phyloP scores from a whole-genome alignment of 169 alveolate genomes.

The Eimeria brunetti region DNA sequence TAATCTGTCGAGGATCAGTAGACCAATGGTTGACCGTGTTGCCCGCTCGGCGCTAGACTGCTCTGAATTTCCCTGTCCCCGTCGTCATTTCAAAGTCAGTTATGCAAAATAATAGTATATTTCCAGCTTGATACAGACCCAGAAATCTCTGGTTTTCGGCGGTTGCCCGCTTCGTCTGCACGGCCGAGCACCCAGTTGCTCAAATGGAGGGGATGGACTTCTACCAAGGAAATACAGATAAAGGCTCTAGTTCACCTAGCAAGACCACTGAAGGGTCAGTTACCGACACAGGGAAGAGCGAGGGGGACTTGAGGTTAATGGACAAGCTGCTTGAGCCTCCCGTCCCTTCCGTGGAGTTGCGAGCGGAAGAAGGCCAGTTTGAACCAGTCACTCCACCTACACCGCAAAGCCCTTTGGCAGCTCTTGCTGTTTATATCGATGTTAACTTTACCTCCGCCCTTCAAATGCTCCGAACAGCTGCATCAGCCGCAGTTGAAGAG shows the following conservation, averaged over 20 bases:
- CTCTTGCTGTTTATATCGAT: slow-evolving; percentile 55
- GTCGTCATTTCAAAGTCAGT: background rate
- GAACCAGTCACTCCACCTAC: slow-evolving; percentile 29
- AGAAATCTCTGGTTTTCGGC: background rate
- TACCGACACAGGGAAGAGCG: background rate
- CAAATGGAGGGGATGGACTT: slow-evolving; percentile 7
- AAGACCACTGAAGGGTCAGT: slow-evolving; percentile 10
- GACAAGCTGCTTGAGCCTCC: background rate
- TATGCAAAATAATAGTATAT: background rate
- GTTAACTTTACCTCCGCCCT: slow-evolving; percentile 12
- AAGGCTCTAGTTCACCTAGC: slow-evolving; percentile 13
- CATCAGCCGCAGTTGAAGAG: slow-evolving; percentile 42
- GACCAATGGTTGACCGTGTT: slow-evolving; percentile 40
- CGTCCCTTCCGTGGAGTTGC: background rate
- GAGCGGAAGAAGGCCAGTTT: background rate
- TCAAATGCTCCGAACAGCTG: slow-evolving; percentile 62
- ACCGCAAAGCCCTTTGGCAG: slow-evolving; percentile 24
- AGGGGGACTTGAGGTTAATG: background rate
- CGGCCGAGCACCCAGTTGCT: background rate
- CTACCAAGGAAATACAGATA: background rate
- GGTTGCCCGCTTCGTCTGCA: background rate
- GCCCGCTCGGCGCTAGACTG: slow-evolving; percentile 21
- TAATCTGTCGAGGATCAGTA: background rate
- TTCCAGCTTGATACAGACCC: background rate
- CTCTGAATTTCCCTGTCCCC: background rate